Conservation (phyloP, 2,329 filamentous ascomycete species). For the Pseudogymnoascus sp. region DNA sequence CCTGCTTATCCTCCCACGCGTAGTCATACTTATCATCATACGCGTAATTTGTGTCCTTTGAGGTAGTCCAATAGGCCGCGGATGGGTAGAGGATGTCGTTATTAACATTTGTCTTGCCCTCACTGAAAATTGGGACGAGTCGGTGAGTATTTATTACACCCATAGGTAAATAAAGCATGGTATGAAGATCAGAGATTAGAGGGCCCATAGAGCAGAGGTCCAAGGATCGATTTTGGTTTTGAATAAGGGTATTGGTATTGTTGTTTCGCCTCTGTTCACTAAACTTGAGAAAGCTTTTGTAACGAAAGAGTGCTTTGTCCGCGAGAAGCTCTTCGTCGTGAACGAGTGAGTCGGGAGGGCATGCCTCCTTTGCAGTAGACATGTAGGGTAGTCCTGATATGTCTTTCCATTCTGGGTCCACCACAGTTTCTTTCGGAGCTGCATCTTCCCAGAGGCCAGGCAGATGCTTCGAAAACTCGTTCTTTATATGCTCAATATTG, state of each 20-base stretch:
- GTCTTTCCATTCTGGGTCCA: slow-evolving; percentile 24
- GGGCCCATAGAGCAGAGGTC: slow-evolving; percentile 55
- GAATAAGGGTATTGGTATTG: slow-evolving; percentile 48
- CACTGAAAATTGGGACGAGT: slow-evolving; percentile 55
- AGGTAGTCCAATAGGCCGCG: slow-evolving; percentile 53
- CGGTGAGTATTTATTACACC: slow-evolving; percentile 47
- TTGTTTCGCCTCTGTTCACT: slow-evolving; percentile 22
- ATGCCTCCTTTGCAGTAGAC: slow-evolving; percentile 51
- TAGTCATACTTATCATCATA: slow-evolving; percentile 51
- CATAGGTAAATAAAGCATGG: slow-evolving; percentile 50
- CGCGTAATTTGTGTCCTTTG: slow-evolving; percentile 50
- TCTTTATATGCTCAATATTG: neutral
- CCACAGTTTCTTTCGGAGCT: slow-evolving; percentile 14
- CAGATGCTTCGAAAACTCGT: slow-evolving; percentile 38
- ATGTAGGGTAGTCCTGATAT: slow-evolving; percentile 48
- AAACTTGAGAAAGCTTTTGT: slow-evolving; percentile 37
- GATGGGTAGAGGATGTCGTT: slow-evolving; percentile 60
- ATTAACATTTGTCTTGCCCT: slow-evolving; percentile 57
- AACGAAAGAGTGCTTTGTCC: slow-evolving; percentile 36
- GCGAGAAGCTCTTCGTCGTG: slow-evolving; percentile 37
- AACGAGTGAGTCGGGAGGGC: slow-evolving; percentile 49
- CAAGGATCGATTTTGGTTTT: slow-evolving; percentile 52
- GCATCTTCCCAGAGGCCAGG: slow-evolving; percentile 24
- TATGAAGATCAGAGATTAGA: slow-evolving; percentile 43
- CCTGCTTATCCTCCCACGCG: slow-evolving; percentile 51